These are phyloP conservation scores for Nannochloropsis salina DNA, from an alignment of 108 stramenopile genomes.

Conservation along the genomic window DNA sequence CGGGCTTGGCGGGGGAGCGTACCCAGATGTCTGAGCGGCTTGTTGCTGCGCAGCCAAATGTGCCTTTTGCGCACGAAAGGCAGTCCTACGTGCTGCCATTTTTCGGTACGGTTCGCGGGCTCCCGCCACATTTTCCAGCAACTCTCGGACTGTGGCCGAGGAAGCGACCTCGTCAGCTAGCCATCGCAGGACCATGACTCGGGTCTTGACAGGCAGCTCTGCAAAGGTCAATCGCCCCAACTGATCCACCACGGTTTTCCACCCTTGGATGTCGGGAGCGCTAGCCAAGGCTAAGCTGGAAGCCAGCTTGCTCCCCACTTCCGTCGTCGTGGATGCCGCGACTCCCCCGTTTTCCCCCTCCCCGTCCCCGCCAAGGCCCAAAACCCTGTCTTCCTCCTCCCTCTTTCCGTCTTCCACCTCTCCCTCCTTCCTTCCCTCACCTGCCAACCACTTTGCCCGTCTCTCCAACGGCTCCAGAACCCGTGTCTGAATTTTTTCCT, in stretches of 20 bases:
- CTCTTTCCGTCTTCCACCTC: neutral
- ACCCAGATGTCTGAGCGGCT: neutral
- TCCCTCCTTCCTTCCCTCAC: constrained; percentile 7
- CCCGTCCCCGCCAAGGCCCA: no score
- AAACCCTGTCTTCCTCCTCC: neutral
- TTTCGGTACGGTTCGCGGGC: neutral
- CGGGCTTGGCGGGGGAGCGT: no score
- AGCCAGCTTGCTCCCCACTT: neutral
- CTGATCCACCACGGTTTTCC: neutral
- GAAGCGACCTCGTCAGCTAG: neutral
- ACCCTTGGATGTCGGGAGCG: neutral
- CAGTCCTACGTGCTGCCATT: neutral
- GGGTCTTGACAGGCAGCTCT: neutral
- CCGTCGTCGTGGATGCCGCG: neutral
- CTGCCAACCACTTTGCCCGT: neutral
- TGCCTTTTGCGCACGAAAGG: neutral
- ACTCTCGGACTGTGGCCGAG: neutral
- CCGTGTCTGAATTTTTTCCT: constrained; percentile 6
- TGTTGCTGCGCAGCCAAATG: neutral
- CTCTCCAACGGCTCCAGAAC: neutral
- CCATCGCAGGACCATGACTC: neutral
- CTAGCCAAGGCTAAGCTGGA: neutral
- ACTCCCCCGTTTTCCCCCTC: neutral
- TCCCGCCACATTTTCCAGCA: constrained; percentile 3
- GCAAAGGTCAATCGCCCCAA: neutral